Percentiles rank a stretch among this genome's conserved stretches.
Evolutionary conservation across 169 alveolate species (phyloP).

Genomic region (Eimeria praecox): DNA sequence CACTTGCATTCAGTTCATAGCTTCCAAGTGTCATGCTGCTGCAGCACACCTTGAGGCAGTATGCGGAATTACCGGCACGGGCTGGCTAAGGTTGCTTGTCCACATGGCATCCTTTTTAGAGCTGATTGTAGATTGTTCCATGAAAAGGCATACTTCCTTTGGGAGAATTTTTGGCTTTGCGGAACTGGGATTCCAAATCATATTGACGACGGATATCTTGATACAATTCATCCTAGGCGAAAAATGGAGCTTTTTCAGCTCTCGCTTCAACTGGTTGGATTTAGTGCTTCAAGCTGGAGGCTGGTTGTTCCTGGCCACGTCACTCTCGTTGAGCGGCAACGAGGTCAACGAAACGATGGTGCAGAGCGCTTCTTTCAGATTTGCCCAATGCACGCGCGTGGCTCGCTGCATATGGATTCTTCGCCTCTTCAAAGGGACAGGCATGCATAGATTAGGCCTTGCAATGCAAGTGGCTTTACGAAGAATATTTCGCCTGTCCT

Average conservation of each 20-base stretch:
- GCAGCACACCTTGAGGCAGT: conserved; percentile 15
- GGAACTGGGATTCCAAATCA: conserved; percentile 49
- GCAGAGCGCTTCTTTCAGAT: conserved; percentile 19
- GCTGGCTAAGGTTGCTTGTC: conserved; percentile 34
- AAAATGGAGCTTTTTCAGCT: background rate
- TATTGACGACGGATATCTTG: conserved; percentile 49
- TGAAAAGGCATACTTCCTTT: background rate
- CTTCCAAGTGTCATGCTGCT: background rate
- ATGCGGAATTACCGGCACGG: conserved; percentile 56
- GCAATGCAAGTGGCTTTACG: conserved; percentile 66
- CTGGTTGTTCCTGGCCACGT: conserved; percentile 9
- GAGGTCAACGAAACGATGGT: background rate
- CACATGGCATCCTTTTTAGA: conserved; percentile 35
- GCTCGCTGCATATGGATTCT: conserved; percentile 63
- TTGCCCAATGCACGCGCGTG: conserved; percentile 64
- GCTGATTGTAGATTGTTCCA: conserved; percentile 63
- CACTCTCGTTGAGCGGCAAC: conserved; percentile 28
- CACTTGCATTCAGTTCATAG: background rate
- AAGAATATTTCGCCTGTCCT: conserved; percentile 9
- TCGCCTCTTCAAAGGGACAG: conserved; percentile 61
- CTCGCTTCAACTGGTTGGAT: conserved; percentile 60
- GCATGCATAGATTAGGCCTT: conserved; percentile 51
- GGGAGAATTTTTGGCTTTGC: background rate
- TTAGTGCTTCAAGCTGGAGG: conserved; percentile 5
- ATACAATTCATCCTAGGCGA: background rate